Evolutionary conservation across 768 basidiomycete genomes (phyloP), one percentile per base, ranked within the genome.

Genomic region (Postia placenta): DNA sequence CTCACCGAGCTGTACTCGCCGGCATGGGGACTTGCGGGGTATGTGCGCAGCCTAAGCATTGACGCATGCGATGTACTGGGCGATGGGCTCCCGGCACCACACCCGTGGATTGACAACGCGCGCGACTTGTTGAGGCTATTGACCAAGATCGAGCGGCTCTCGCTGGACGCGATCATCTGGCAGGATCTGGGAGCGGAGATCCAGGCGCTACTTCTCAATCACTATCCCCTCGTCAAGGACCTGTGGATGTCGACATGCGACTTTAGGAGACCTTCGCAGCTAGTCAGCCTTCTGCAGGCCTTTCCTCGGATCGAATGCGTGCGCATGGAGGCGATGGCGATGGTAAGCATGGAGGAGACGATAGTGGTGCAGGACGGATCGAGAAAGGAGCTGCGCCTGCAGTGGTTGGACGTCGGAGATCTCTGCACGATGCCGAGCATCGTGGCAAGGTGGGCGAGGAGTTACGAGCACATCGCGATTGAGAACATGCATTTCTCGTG

Each of bases 1-100:
- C 35, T 47, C 46, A 37, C 37, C 3, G 11, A 47, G 36, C 46
- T 47, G 36, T 47, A 47, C 46, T 9, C 20, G 7, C 11, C 17
- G 25, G 6, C 20, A 19, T n/a, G n/a, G n/a, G n/a, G n/a, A n/a
- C 46, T 47, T 23, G 46, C 46, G 15, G 37, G 39, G 3, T 39
- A 39, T 24, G 37, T 47, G 5, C 46, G 37, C 14, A 38, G 46
- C 37, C 46, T 47, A 7, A 47, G 46, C 46, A 47, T 47, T 27
- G 46, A 47, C 24, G 46, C 37, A 23, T 47, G 36, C 25, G 17
- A 39, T 19, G 19, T 22, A 6, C 9, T 6, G 9, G 46, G 14
- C 36, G 37, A 37, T 14, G 46, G 37, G 17, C 19, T 35, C 36
- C 46, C 46, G 3, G 20, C 20, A 4, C 36, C 30, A 12, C 46